A percentile compares a stretch with the other conserved stretches of the same genome.
Evolutionary conservation across 441 rosid genomes (phyloP).

Genomic region (Brassica balearica): DNA sequence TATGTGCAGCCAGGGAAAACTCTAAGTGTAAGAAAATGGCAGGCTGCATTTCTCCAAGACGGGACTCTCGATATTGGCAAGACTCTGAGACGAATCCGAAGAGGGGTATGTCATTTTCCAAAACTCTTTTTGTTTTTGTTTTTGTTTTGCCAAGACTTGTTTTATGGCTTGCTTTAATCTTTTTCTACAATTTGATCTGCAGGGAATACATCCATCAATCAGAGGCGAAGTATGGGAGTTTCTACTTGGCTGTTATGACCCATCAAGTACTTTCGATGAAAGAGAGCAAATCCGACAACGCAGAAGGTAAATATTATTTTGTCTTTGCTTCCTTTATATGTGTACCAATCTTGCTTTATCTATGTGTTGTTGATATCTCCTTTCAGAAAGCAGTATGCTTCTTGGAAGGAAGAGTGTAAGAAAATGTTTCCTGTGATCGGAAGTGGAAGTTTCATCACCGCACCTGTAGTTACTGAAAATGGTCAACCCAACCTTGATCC

Average conservation of each 20-base stretch:
- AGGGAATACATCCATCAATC: conserved; percentile 96
- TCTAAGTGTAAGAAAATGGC: conserved; percentile 92
- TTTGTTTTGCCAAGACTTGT: neutral
- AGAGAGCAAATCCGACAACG: conserved; percentile 69
- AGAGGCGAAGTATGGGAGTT: conserved; percentile 99
- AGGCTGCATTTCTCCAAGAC: conserved; percentile 74
- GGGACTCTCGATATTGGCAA: conserved; percentile 84
- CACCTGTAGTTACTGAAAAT: conserved; percentile 83
- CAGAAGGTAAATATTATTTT: conserved; percentile 58
- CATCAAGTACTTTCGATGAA: conserved; percentile 82
- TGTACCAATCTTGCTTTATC: neutral
- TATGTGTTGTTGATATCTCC: conserved; percentile 14
- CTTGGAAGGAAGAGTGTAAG: conserved; percentile 81
- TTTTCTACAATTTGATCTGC: neutral
- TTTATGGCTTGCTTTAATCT: neutral
- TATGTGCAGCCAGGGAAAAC: conserved; percentile 88
- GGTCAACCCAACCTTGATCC: conserved; percentile 88
- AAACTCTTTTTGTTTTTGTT: neutral
- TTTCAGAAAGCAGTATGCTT: conserved; percentile 69
- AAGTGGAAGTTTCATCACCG: conserved; percentile 82
- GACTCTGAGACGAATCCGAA: conserved; percentile 78
- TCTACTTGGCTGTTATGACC: conserved; percentile 87
- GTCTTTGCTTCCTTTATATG: neutral
- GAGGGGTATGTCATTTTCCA: conserved; percentile 62
- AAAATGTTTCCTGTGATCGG: conserved; percentile 80